These are phyloP conservation scores for Hypoxylon sp. DNA, from an alignment of 2,329 filamentous ascomycete species.

Conservation along the genomic window DNA sequence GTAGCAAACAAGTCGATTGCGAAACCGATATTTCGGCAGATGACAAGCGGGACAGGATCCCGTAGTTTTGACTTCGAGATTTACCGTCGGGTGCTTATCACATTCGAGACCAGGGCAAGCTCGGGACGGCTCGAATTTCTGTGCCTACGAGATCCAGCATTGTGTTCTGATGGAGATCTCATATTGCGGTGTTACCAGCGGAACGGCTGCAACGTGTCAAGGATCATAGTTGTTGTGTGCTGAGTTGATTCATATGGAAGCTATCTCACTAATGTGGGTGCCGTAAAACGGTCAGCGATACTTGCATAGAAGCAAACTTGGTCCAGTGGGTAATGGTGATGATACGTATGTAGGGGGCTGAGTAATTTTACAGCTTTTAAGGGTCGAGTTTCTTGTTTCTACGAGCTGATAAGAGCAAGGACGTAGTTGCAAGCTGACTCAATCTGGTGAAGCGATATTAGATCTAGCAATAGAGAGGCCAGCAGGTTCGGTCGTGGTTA, in stretches of 20 bases:
- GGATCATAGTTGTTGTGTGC: slow-evolving; percentile 37
- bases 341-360: slow-evolving; percentile 7
- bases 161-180: slow-evolving; percentile 31
- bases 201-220: slow-evolving; percentile 16
- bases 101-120: slow-evolving; percentile 20
- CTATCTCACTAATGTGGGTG: slow-evolving; percentile 16
- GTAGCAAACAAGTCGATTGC: slow-evolving; percentile 31
- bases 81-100: slow-evolving; percentile 27
- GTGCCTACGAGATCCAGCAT: slow-evolving; percentile 31
- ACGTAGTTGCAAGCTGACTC: not conserved
- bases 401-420: not conserved
- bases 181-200: slow-evolving; percentile 24
- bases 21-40: slow-evolving; percentile 24
- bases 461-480: slow-evolving; percentile 6
- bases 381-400: not conserved
- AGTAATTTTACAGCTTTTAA: not conserved
- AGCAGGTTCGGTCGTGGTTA: slow-evolving; percentile 1
- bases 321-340: slow-evolving; percentile 13
- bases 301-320: slow-evolving; percentile 38
- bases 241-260: slow-evolving; percentile 7
- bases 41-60: slow-evolving; percentile 24
- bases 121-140: slow-evolving; percentile 42
- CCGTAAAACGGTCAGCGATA: slow-evolving; percentile 17
- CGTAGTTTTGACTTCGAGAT: slow-evolving; percentile 23
- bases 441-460: not conserved